Evolutionary conservation across 495 filamentous ascomycete genomes (phyloP).

Genomic region (Penicillium mononematosum): DNA sequence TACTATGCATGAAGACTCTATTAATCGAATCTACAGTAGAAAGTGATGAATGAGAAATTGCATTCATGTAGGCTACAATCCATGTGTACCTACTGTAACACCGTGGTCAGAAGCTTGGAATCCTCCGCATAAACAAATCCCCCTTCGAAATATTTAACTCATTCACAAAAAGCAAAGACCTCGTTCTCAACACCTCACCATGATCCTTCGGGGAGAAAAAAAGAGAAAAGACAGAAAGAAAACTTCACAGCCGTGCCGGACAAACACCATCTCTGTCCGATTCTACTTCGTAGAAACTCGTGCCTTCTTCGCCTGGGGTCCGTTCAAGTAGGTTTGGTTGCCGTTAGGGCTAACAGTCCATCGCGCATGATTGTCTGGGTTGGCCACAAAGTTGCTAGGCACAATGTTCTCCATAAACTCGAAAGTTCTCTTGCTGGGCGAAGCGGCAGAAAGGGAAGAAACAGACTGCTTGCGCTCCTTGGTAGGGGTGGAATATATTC

Average conservation of each 20-base stretch:
- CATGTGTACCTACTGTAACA: background rate
- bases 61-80: background rate
- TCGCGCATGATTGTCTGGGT: conserved; percentile 30
- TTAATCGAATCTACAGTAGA: background rate
- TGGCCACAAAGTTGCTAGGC: conserved; percentile 24
- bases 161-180: background rate
- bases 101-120: background rate
- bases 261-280: background rate
- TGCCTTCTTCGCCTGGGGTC: conserved; percentile 13
- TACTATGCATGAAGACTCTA: too few species aligned
- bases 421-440: conserved; percentile 11
- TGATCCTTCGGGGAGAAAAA: background rate
- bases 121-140: background rate
- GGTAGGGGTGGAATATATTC: background rate
- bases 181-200: background rate
- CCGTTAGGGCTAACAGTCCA: conserved; percentile 18
- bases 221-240: background rate
- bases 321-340: conserved; percentile 23
- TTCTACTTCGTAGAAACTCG: background rate
- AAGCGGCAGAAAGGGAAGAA: background rate
- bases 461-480: background rate
- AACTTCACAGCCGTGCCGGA: background rate
- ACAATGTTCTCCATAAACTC: conserved; percentile 14
- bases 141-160: background rate
- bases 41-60: background rate